A percentile compares a stretch with the other conserved stretches of the same genome.
Conservation (phyloP, 768 basidiomycete genomes). For the Rhodotorula paludigena region DNA sequence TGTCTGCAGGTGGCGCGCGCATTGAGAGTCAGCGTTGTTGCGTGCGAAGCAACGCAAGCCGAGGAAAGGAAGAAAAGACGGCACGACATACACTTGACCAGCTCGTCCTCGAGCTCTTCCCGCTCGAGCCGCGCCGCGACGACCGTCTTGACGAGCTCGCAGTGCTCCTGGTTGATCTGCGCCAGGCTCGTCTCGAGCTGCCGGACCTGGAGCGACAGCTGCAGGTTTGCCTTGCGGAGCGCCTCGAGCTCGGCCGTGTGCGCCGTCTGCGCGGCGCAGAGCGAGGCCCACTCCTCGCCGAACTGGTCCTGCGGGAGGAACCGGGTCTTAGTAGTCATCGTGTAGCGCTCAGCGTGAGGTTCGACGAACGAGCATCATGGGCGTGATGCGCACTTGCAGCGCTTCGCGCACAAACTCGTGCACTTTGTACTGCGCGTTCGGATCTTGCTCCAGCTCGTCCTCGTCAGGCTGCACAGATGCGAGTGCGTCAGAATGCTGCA, state of each 20-base stretch:
- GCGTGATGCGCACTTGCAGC: slow-evolving; percentile 76
- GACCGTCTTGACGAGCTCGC: slow-evolving; percentile 60
- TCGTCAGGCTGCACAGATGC: slow-evolving; percentile 14
- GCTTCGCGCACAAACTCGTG: slow-evolving; percentile 85
- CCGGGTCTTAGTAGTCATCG: no score
- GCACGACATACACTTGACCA: slow-evolving; percentile 90
- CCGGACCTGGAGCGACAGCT: slow-evolving; percentile 71
- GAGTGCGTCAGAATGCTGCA: slow-evolving; percentile 12
- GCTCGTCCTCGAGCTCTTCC: slow-evolving; percentile 87
- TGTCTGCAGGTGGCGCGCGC: slow-evolving; percentile 11
- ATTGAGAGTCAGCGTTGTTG: not conserved
- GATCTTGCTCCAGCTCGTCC: slow-evolving; percentile 46
- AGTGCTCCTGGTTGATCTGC: slow-evolving; percentile 73
- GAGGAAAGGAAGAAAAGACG: slow-evolving; percentile 50
- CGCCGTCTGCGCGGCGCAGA: slow-evolving; percentile 54
- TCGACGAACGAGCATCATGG: slow-evolving; percentile 76
- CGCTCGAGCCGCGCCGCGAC: slow-evolving; percentile 81
- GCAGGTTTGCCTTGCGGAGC: slow-evolving; percentile 71
- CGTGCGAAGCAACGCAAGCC: not conserved
- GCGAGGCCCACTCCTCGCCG: slow-evolving; percentile 34
- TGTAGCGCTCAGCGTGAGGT: no score
- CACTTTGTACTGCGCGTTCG: slow-evolving; percentile 55
- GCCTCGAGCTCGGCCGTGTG: slow-evolving; percentile 78
- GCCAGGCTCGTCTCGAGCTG: slow-evolving; percentile 70
- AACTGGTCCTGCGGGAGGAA: slow-evolving; percentile 29